These are phyloP conservation scores for Sporothrix schenckii DNA, from an alignment of 2,329 filamentous ascomycete genomes.

Conservation along the genomic window DNA sequence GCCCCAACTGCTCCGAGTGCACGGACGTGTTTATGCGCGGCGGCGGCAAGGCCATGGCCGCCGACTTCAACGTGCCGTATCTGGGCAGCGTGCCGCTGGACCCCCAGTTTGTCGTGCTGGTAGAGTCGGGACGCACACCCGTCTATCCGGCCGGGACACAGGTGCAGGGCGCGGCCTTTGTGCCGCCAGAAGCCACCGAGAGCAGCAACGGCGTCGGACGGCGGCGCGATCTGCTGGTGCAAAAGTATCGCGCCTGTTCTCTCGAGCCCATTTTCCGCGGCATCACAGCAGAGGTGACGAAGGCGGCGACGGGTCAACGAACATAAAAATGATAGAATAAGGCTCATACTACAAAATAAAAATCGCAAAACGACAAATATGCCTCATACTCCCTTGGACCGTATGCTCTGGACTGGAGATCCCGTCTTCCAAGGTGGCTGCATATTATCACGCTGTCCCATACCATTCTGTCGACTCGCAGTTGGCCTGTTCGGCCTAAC, in stretches of 20 bases:
- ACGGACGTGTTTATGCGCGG: slow-evolving; percentile 93
- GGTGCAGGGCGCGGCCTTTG: slow-evolving; percentile 60
- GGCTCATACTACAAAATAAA: not conserved
- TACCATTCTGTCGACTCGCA: not conserved
- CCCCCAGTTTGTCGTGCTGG: slow-evolving; percentile 82
- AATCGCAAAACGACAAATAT: slow-evolving; percentile 3
- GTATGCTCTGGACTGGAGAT: no score
- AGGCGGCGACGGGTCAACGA: slow-evolving; percentile 31
- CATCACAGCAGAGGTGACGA: slow-evolving; percentile 61
- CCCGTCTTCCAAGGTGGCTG: no score
- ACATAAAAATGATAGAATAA: not conserved
- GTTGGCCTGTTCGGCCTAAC: not conserved
- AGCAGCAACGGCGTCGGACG: not conserved
- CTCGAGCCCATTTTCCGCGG: slow-evolving; percentile 68
- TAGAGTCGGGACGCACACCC: slow-evolving; percentile 72
- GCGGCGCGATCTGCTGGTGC: slow-evolving; percentile 55
- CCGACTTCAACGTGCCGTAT: slow-evolving; percentile 81
- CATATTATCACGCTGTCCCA: no score
- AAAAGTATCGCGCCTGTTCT: slow-evolving; percentile 74
- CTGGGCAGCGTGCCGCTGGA: slow-evolving; percentile 89
- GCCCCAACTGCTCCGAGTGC: slow-evolving; percentile 77
- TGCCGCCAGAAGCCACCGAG: slow-evolving; percentile 33
- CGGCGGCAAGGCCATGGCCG: slow-evolving; percentile 85
- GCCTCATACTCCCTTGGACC: not conserved
- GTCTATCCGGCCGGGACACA: slow-evolving; percentile 70